Conservation (phyloP, 2,329 filamentous ascomycete species). For the Ilyonectria sp. region DNA sequence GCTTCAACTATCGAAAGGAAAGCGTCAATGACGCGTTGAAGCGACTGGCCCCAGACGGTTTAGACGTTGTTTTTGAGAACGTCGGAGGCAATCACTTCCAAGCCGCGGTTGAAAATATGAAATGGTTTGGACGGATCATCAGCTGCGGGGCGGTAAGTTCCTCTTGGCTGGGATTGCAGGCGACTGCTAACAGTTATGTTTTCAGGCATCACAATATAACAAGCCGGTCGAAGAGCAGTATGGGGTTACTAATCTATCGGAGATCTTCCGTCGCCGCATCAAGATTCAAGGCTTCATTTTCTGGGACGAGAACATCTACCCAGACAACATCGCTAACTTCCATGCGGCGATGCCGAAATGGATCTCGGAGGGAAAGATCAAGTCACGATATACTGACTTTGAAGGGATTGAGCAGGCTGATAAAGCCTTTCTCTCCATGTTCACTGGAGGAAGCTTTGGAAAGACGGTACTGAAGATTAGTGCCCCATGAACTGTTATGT, state of each 20-base stretch:
- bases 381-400: conserved; percentile 8
- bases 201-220: conserved; percentile 8
- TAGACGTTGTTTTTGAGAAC: conserved; percentile 74
- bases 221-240: conserved; percentile 8
- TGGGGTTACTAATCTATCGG: not conserved
- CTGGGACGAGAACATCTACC: conserved; percentile 9
- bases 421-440: conserved; percentile 3
- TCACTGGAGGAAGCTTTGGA: conserved; percentile 7
- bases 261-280: conserved; percentile 7
- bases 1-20: conserved; percentile 89
- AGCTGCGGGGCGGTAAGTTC: conserved; percentile 9
- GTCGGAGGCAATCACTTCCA: conserved; percentile 58
- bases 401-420: conserved; percentile 9
- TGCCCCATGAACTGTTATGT: too few relatives aligned
- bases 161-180: not conserved
- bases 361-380: conserved; percentile 8
- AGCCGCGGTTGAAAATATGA: conserved; percentile 17
- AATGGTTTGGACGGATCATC: conserved; percentile 14
- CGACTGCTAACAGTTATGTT: not conserved
- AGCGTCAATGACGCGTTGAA: conserved; percentile 75
- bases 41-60: conserved; percentile 78
- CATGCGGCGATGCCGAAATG: conserved; percentile 2
- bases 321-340: conserved; percentile 3
- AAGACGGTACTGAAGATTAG: not conserved
- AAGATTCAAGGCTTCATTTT: conserved; percentile 15